Conservation (phyloP, 2,329 filamentous ascomycete genomes). For the Fusarium haematococcum region DNA sequence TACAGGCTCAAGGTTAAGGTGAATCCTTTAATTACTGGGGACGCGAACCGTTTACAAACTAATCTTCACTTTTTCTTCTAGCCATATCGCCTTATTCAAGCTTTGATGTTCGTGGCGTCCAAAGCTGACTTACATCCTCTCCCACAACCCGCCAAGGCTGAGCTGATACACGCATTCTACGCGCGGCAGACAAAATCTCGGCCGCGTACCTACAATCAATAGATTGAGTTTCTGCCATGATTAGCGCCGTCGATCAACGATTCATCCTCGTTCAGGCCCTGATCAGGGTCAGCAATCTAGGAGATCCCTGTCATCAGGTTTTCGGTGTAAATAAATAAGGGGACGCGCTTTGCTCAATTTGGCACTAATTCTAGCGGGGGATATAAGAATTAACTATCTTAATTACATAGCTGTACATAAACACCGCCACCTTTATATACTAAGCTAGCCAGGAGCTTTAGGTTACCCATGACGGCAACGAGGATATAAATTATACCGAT, state of each 20-base stretch:
- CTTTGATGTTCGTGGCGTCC: not conserved
- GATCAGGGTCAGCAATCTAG: too few relatives aligned
- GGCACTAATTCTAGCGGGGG: too few relatives aligned
- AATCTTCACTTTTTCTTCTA: not conserved
- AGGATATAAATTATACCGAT: not conserved
- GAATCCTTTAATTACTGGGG: not conserved
- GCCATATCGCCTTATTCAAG: not conserved
- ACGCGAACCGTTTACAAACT: not conserved
- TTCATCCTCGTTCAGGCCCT: not conserved
- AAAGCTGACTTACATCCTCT: not conserved
- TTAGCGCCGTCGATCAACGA: not conserved
- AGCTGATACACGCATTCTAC: not conserved
- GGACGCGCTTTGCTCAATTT: too few relatives aligned
- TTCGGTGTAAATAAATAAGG: too few relatives aligned
- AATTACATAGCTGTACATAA: too few relatives aligned
- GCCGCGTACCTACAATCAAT: not conserved
- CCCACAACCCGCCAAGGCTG: constrained; percentile 4
- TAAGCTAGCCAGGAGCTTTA: not conserved
- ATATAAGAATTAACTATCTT: too few relatives aligned
- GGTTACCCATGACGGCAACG: not conserved
- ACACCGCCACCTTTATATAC: not conserved
- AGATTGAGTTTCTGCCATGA: not conserved
- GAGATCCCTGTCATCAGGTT: too few relatives aligned
- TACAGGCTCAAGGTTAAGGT: constrained; percentile 2
- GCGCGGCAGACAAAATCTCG: not conserved